These are phyloP conservation scores for Lactuca saligna DNA, from an alignment of 129 eudicot genomes.

Conservation along the genomic window DNA sequence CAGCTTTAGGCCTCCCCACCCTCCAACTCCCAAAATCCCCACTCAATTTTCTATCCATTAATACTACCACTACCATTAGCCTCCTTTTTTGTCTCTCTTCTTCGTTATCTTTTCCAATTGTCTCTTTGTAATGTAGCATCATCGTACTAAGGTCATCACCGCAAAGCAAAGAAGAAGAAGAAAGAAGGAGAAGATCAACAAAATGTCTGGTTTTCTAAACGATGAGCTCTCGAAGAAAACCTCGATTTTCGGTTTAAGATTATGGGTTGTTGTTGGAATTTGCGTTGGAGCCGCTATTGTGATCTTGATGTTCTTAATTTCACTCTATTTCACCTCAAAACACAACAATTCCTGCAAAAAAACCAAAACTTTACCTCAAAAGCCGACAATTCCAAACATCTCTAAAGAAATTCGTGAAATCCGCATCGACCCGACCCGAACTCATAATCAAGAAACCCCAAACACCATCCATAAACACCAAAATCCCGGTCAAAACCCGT, in stretches of 20 bases:
- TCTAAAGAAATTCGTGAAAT: slow-evolving; percentile 84
- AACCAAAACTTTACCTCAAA: slow-evolving; percentile 23
- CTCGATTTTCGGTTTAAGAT: slow-evolving; percentile 70
- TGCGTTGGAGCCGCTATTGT: slow-evolving; percentile 79
- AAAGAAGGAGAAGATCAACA: not conserved
- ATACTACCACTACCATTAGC: slow-evolving; percentile 26
- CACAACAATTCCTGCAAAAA: slow-evolving; percentile 37
- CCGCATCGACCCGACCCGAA: slow-evolving; percentile 56
- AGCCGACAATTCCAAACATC: slow-evolving; percentile 59
- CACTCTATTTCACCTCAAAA: slow-evolving; percentile 75
- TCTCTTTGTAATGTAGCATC: slow-evolving; percentile 38
- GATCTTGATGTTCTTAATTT: slow-evolving; percentile 60
- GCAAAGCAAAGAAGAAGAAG: not conserved
- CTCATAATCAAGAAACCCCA: slow-evolving; percentile 24
- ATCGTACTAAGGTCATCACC: slow-evolving; percentile 25
- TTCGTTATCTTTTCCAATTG: slow-evolving; percentile 16
- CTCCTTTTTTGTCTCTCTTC: slow-evolving; percentile 26
- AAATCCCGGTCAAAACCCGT: slow-evolving; percentile 28
- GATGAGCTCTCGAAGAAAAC: slow-evolving; percentile 65
- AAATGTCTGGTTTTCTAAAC: slow-evolving; percentile 50
- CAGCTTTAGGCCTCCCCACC: slow-evolving; percentile 22
- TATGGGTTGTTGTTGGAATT: slow-evolving; percentile 79
- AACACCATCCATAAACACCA: slow-evolving; percentile 5
- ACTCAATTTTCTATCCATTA: slow-evolving; percentile 30
- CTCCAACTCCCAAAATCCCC: slow-evolving; percentile 5